These are phyloP conservation scores for Brassica rapa DNA, from an alignment of 345 rosid species.

Conservation along the genomic window DNA sequence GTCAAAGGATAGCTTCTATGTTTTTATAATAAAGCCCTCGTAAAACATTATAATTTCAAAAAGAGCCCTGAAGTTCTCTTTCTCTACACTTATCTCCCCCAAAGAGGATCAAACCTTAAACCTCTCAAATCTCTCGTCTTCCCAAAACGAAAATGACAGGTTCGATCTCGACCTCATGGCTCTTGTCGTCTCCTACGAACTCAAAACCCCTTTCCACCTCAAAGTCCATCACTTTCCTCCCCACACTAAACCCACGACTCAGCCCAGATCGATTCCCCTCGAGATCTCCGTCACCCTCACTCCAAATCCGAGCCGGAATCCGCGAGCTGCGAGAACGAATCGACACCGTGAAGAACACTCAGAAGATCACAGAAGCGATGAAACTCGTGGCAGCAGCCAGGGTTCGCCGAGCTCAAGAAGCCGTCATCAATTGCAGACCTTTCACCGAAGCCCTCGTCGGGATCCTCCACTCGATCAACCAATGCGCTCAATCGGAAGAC, in stretches of 20 bases:
- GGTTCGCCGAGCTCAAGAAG: conserved; percentile 84
- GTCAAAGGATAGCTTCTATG: neutral
- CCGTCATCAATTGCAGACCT: conserved; percentile 75
- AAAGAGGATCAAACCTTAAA: conserved; percentile 20
- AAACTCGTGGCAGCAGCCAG: conserved; percentile 82
- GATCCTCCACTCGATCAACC: conserved; percentile 54
- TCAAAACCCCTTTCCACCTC: conserved; percentile 2
- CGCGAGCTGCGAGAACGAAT: conserved; percentile 69
- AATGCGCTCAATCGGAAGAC: conserved; percentile 58
- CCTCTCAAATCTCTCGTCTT: conserved; percentile 5
- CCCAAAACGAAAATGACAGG: conserved; percentile 26
- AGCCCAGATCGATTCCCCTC: conserved; percentile 8
- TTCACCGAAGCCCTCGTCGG: conserved; percentile 63
- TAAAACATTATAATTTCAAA: neutral
- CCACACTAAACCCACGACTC: conserved; percentile 3
- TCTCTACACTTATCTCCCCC: neutral
- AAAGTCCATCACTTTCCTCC: conserved; percentile 2
- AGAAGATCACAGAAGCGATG: conserved; percentile 85
- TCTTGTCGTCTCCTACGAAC: conserved; percentile 15
- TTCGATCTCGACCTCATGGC: conserved; percentile 30
- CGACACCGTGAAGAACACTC: conserved; percentile 58
- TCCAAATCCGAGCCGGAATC: conserved; percentile 48
- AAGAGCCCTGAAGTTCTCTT: neutral
- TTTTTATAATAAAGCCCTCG: neutral
- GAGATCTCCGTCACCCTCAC: conserved; percentile 20